Base-by-base conservation (phyloP, 2,329 filamentous ascomycete genomes). In the Byssothecium circinans region DNA sequence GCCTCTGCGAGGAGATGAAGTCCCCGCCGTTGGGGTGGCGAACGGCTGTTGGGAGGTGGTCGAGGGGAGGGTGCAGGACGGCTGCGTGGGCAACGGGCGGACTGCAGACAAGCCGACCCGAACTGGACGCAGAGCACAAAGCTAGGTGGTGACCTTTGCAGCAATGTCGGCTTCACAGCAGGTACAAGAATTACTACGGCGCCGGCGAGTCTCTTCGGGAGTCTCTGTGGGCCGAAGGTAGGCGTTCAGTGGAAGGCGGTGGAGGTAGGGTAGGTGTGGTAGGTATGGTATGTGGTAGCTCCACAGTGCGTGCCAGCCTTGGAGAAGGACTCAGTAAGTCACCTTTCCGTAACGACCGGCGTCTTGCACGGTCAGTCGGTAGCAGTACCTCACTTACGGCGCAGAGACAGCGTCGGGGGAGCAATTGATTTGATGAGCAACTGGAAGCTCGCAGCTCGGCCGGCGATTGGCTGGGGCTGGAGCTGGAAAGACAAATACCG, bases 361-460 rank as follows among this genome's bases (percentile, higher is more conserved):
- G 54, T 40, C 29, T 33, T 47, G 49, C 50, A 60, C 46, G 54
- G 5, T 5, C 10, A 25, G 6, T 49, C 54, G 60, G 14, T 14
- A 12, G 29, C n/a, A n/a, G 14, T 12, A n/a, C 29, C 29, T 32
- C 29, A 14, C 29, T 54, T 53, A 25, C 20, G 12, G 19, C 23
- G 22, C 35, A 37, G 34, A 18, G n/a, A 6, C 34, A 37, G 17
- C 8, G 8, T 18, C 19, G 18, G 35, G 2, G 35, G 6, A 11
- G 35, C 11, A 19, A 54, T 58, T 56, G 59, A n/a, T n/a, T 61
- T 55, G 55, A 57, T 17, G 49, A 62, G 62, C 56, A 64, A 55
- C 25, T 22, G 37, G 18, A 39, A 52, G 49, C 49, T 51, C 44
- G 32, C 43, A 35, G 10, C 35, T 2, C 35, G 22, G 33, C 17